Conservation (phyloP, 1,284 basidiomycete genomes). For the Ganoderma sp. region DNA sequence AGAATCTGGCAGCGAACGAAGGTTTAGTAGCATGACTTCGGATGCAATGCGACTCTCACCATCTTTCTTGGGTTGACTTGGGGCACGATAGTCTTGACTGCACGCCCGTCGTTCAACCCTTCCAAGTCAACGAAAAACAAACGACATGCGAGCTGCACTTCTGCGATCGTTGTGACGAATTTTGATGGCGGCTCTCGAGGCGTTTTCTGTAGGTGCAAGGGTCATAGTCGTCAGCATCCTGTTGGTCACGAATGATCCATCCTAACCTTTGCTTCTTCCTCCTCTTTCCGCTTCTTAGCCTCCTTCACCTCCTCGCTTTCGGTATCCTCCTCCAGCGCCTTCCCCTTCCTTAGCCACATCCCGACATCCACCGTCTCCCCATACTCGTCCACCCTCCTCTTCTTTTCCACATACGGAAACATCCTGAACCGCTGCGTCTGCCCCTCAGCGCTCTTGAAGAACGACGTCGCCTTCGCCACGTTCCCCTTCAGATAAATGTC, state of each 20-base stretch:
- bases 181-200: slow-evolving; percentile 90
- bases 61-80: slow-evolving; percentile 96
- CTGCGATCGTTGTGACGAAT: slow-evolving; percentile 77
- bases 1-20: slow-evolving; percentile 69
- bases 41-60: slow-evolving; percentile 49
- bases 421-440: slow-evolving; percentile 87
- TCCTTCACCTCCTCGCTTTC: slow-evolving; percentile 84
- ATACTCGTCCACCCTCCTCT: slow-evolving; percentile 91
- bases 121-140: slow-evolving; percentile 95
- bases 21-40: neutral
- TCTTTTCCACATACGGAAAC: slow-evolving; percentile 97
- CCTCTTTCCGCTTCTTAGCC: slow-evolving; percentile 71
- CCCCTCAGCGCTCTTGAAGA: slow-evolving; percentile 78
- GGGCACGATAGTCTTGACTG: slow-evolving; percentile 95
- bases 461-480: slow-evolving; percentile 80
- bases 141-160: slow-evolving; percentile 83
- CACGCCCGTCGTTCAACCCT: slow-evolving; percentile 94
- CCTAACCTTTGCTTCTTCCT: slow-evolving; percentile 80
- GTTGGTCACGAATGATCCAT: neutral
- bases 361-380: slow-evolving; percentile 95
- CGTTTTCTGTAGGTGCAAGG: slow-evolving; percentile 54
- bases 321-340: slow-evolving; percentile 85
- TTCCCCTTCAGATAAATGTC: slow-evolving; percentile 98
- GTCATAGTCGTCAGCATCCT: slow-evolving; percentile 17
- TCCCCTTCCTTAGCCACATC: slow-evolving; percentile 91